Base-by-base conservation (phyloP, 495 filamentous ascomycete genomes). In the Penicillium manginii region DNA sequence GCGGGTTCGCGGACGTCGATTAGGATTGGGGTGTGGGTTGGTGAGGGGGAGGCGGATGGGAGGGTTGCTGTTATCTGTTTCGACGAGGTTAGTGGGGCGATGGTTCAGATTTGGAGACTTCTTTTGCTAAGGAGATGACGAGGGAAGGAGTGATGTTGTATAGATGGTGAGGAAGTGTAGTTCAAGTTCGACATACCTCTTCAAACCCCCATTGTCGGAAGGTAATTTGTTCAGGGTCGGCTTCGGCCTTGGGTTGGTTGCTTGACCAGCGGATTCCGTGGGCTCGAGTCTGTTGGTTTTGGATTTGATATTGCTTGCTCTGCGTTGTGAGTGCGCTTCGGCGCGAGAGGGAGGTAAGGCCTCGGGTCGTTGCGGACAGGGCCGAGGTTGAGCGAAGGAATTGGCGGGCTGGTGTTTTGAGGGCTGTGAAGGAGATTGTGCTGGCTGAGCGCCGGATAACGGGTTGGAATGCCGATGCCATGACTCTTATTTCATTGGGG, bases 1-100 rank as follows among this genome's bases (percentile, higher is more conserved):
- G 75, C 62, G 45, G 93, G 91, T 75, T 97, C 93, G 72, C 94
- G 93, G 62, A 91, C 84, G 78, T 98, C 92, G 62, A 82, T 68
- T 21, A 82, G 69, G 63, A 78, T 74, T 43, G 64, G 61, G 10
- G 59, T 71, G 49, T 73, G 65, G 35, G 62, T 63, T 46, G 65
- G 67, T 33, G 66, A 63, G 29, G 59, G 52, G 9, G 63, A 52
- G 33, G 45, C 10, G n/a, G 71, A 23, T 18, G 72, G 70, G 52
- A 80, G 71, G 50, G 66, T 21, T 52, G 78, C 57, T n/a, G 65
- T 80, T 29, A 80, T 74, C 78, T 80, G 32, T 31, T 49, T 15
- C 50, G 2, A 23, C 29, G 35, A 14, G 29, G 11, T 22, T 39
- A 15, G 33, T 33, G 15, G n/a, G 14, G 51, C n/a, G n/a, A 40